A percentile compares a stretch with the other conserved stretches of the same genome.
Evolutionary conservation across 2,329 filamentous ascomycete genomes (phyloP).

Genomic region (Corinectria fuckeliana): DNA sequence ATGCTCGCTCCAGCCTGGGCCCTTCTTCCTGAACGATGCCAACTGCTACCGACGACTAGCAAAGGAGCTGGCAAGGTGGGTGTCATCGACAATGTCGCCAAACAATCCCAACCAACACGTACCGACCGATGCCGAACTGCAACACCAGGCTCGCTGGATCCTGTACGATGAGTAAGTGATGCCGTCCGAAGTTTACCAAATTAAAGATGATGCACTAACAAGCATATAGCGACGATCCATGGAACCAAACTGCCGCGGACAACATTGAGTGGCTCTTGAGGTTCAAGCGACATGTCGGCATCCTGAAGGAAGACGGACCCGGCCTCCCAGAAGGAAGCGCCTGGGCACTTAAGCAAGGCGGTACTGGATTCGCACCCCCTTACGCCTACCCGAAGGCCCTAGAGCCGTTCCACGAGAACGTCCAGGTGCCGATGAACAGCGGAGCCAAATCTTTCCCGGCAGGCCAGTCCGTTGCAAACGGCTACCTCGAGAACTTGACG

Average conservation of each 20-base stretch:
- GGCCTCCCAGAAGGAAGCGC: constrained; percentile 51
- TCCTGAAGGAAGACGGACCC: constrained; percentile 57
- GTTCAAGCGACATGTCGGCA: constrained; percentile 65
- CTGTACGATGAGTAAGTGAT: constrained; percentile 65
- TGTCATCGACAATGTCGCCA: constrained; percentile 59
- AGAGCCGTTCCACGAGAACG: constrained; percentile 43
- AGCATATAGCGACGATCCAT: constrained; percentile 61
- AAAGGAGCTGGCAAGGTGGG: constrained; percentile 60
- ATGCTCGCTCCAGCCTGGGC: constrained; percentile 26
- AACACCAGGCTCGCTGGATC: constrained; percentile 68
- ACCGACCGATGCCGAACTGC: constrained; percentile 67
- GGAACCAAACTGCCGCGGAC: constrained; percentile 69
- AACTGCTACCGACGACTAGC: constrained; percentile 66
- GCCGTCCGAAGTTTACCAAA: background rate
- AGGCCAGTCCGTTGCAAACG: constrained; percentile 53
- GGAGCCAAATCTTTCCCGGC: constrained; percentile 51
- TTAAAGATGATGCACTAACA: constrained; percentile 25
- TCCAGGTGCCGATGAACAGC: constrained; percentile 44
- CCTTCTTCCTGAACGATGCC: constrained; percentile 63
- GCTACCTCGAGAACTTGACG: constrained; percentile 54
- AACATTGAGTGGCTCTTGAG: constrained; percentile 68
- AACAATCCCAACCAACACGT: constrained; percentile 66
- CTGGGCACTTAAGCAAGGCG: constrained; percentile 59
- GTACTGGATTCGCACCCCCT: constrained; percentile 62
- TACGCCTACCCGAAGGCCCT: constrained; percentile 55